Evolutionary conservation across 345 rosid genomes (phyloP).

Genomic region (Kernera saxatilis): DNA sequence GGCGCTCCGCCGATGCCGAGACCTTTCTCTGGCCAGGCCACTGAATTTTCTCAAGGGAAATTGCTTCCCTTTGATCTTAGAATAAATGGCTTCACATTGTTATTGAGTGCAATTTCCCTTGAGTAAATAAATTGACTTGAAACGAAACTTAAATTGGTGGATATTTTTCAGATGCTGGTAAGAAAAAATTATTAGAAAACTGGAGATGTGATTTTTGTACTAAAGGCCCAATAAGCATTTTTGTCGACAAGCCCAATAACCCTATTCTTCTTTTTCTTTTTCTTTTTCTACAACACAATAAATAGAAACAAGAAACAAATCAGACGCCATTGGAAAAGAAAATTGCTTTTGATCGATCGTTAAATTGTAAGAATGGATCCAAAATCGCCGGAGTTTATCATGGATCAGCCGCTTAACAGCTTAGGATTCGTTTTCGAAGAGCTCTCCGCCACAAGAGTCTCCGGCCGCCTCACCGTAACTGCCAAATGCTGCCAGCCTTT

Average conservation of each 20-base stretch:
- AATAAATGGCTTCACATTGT: no score
- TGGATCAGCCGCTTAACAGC: conserved; percentile 43
- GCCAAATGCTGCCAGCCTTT: conserved; percentile 71
- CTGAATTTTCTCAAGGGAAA: no score
- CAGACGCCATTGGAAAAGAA: not conserved
- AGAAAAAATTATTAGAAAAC: no score
- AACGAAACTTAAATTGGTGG: no score
- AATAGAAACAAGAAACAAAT: not conserved
- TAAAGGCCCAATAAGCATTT: not conserved
- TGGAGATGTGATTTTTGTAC: not conserved
- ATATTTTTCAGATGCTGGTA: no score
- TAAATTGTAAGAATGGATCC: conserved; percentile 29
- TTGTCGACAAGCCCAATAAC: not conserved
- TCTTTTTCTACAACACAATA: not conserved
- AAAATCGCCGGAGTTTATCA: conserved; percentile 3
- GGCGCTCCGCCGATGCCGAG: no score
- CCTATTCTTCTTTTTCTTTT: no score
- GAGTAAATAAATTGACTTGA: no score
- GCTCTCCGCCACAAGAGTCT: conserved; percentile 44
- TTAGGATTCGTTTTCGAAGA: conserved; percentile 56
- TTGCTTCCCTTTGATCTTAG: no score
- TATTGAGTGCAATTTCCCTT: no score
- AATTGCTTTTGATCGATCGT: not conserved
- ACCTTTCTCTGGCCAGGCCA: no score
- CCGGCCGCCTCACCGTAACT: conserved; percentile 58